phyloP scores from a whole-genome alignment of 2,329 filamentous ascomycete genomes.

The Elsinoe australis region DNA sequence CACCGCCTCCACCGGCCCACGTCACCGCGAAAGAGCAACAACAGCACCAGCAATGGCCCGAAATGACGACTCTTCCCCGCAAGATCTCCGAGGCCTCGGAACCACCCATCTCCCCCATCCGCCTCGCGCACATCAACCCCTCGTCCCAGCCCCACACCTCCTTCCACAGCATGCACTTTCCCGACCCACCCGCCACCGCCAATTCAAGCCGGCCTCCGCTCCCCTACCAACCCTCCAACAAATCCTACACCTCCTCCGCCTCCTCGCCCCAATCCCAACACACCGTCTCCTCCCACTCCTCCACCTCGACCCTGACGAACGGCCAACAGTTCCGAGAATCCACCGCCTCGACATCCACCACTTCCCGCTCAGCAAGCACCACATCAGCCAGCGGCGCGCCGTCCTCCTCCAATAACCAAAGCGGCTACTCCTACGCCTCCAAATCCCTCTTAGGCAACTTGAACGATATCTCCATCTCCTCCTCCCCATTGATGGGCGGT shows the following conservation, averaged over 20 bases:
- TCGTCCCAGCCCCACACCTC: slow-evolving; percentile 17
- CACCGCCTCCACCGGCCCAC: slow-evolving; percentile 18
- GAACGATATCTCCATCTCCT: slow-evolving; percentile 16
- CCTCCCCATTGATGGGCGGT: slow-evolving; percentile 14
- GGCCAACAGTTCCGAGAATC: slow-evolving; percentile 3
- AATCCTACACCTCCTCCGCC: not conserved
- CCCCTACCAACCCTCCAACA: not conserved
- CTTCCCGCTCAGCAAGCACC: slow-evolving; percentile 11
- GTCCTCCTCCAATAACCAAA: too few species aligned
- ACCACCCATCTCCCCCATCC: slow-evolving; percentile 2
- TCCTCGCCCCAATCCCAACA: slow-evolving; percentile 4
- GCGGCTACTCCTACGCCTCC: too few species aligned
- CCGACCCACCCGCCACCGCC: slow-evolving; percentile 6
- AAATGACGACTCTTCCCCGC: slow-evolving; percentile 22
- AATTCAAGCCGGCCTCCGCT: not conserved
- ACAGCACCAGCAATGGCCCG: not conserved
- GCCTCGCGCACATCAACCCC: slow-evolving; percentile 1
- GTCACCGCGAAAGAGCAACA: slow-evolving; percentile 7
- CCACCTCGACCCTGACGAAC: slow-evolving; percentile 14
- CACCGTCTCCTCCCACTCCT: slow-evolving; percentile 5
- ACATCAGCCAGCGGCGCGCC: slow-evolving; percentile 1
- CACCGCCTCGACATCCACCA: not conserved
- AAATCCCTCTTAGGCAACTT: slow-evolving; percentile 6
- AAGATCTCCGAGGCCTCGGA: slow-evolving; percentile 4
- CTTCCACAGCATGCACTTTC: slow-evolving; percentile 17